phyloP scores from a whole-genome alignment of 78 protist genomes.

The Guillardia theta region DNA sequence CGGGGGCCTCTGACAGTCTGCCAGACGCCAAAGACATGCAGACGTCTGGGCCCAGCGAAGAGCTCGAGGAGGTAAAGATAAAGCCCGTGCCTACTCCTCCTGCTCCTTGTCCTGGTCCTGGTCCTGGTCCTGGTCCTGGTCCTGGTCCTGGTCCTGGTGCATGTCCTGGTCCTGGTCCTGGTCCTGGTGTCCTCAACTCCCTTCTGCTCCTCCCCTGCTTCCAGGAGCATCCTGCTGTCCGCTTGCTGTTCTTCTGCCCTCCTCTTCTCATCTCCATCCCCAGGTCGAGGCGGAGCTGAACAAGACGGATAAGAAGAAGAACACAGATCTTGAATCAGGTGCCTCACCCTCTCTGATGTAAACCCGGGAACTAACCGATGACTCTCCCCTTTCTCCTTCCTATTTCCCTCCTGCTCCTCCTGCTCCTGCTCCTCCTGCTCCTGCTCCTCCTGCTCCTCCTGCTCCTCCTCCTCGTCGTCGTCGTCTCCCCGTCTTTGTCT shows the following conservation, averaged over 20 bases:
- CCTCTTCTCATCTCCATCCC: not conserved
- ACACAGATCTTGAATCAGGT: too few species aligned
- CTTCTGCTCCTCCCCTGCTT: not conserved
- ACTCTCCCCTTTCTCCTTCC: not conserved
- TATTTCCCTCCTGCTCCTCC: not conserved
- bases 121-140: not conserved
- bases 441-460: not conserved
- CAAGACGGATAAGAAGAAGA: too few species aligned
- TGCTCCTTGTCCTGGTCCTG: not conserved
- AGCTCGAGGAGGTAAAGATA: constrained; percentile 34
- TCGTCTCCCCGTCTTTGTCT: not conserved
- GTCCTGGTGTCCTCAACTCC: not conserved
- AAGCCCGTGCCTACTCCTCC: not conserved
- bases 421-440: not conserved
- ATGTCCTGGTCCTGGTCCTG: not conserved
- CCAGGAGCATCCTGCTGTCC: not conserved
- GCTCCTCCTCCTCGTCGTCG: not conserved
- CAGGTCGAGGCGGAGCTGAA: too few species aligned
- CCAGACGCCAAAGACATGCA: constrained; percentile 34
- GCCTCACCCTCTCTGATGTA: not conserved
- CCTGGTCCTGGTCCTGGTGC: not conserved
- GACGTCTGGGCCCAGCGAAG: not conserved
- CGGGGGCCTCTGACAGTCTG: too few species aligned
- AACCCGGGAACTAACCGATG: not conserved
- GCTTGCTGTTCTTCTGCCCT: not conserved